A percentile compares a stretch with the other conserved stretches of the same genome.
phyloP scores from a whole-genome alignment of 768 basidiomycete species.

The Lyophyllum decastes region DNA sequence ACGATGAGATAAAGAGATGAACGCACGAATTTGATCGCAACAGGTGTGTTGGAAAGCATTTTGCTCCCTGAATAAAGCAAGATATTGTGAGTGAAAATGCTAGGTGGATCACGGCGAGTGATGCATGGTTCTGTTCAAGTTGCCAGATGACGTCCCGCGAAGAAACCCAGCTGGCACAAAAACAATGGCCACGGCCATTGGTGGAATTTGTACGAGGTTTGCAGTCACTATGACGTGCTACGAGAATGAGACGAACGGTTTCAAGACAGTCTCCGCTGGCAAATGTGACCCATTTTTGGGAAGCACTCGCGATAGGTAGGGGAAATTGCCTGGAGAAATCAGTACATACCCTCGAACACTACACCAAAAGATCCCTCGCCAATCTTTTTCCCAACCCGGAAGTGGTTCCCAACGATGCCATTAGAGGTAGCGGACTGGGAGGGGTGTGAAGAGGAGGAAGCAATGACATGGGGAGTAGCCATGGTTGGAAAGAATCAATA shows the following conservation, averaged over 20 bases:
- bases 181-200: background rate
- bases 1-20: constrained; percentile 2
- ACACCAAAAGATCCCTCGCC: constrained; percentile 99
- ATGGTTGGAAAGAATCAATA: constrained; percentile 35
- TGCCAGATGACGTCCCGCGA: background rate
- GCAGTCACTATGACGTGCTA: background rate
- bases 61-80: constrained; percentile 66
- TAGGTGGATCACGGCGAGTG: background rate
- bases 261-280: constrained; percentile 8
- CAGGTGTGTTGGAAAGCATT: constrained; percentile 80
- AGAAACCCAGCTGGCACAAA: background rate
- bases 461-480: constrained; percentile 84
- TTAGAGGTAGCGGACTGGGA: constrained; percentile 64
- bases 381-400: constrained; percentile 96
- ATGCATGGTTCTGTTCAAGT: background rate
- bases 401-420: constrained; percentile 79
- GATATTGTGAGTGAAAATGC: constrained; percentile 3
- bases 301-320: background rate
- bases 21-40: constrained; percentile 96
- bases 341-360: constrained; percentile 82
- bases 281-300: background rate
- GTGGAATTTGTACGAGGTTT: background rate
- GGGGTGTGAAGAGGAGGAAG: constrained; percentile 72
- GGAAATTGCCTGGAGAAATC: background rate
- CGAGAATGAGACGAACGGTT: background rate